These are phyloP conservation scores for Saccharomycopsis babjevae DNA, from an alignment of 805 yeast species.

Conservation along the genomic window DNA sequence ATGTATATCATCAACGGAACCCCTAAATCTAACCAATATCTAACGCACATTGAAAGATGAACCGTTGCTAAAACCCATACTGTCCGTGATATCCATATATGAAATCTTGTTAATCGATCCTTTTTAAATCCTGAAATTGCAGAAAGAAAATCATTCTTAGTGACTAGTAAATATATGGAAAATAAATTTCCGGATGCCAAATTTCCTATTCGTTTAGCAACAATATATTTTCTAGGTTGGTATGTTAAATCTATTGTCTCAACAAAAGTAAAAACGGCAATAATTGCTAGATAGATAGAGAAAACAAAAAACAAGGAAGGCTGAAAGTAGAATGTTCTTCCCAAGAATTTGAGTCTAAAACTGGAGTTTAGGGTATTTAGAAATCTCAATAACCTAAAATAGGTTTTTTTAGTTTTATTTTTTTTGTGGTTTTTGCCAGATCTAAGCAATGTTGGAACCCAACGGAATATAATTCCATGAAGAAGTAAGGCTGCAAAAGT, in stretches of 20 bases:
- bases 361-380: conserved; percentile 27
- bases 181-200: conserved; percentile 34
- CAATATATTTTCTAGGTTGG: conserved; percentile 29
- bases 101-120: conserved; percentile 32
- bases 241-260: conserved; percentile 32
- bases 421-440: not conserved
- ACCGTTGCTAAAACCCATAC: conserved; percentile 29
- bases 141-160: conserved; percentile 33
- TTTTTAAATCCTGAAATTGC: conserved; percentile 33
- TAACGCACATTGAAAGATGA: conserved; percentile 28
- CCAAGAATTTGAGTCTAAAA: conserved; percentile 21
- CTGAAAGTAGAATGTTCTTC: conserved; percentile 26
- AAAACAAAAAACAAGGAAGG: conserved; percentile 31
- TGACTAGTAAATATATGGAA: conserved; percentile 27
- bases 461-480: conserved; percentile 34
- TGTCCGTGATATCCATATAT: conserved; percentile 35
- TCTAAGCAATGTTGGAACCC: conserved; percentile 32
- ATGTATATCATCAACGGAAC: conserved; percentile 32
- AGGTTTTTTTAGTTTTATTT: conserved; percentile 15
- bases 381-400: conserved; percentile 24
- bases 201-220: conserved; percentile 34
- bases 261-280: conserved; percentile 24
- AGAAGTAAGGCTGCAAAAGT: conserved; percentile 23
- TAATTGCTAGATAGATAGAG: conserved; percentile 25
- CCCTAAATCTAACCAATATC: conserved; percentile 34